phyloP scores from a whole-genome alignment of 352 stramenopile genomes.

The Thraustochytrium sp. region DNA sequence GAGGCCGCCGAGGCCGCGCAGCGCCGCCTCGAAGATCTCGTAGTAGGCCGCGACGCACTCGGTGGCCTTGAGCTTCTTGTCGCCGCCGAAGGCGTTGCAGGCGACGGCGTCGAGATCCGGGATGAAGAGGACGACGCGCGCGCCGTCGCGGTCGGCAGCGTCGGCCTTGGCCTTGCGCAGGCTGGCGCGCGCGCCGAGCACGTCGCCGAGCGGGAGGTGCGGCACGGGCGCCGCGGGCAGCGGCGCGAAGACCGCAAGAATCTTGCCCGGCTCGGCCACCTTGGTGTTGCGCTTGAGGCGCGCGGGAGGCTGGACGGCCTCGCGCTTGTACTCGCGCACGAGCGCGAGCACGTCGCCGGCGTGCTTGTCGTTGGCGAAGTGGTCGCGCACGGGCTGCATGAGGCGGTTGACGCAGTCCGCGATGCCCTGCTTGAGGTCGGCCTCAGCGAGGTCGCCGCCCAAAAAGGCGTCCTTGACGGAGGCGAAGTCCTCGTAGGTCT shows the following conservation, averaged over 20 bases:
- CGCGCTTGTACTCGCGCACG: conserved; percentile 88
- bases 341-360: conserved; percentile 88
- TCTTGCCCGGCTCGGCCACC: neutral
- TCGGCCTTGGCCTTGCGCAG: neutral
- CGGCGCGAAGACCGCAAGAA: neutral
- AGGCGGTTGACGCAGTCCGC: conserved; percentile 84
- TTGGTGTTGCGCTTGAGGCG: conserved; percentile 33
- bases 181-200: neutral
- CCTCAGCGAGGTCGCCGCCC: conserved; percentile 75
- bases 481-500: conserved; percentile 77
- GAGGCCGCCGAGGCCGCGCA: neutral
- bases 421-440: conserved; percentile 86
- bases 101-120: conserved; percentile 15
- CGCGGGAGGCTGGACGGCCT: conserved; percentile 23
- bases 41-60: conserved; percentile 53
- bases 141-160: neutral
- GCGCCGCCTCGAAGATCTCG: conserved; percentile 47
- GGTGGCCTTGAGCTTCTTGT: conserved; percentile 39
- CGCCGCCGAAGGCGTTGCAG: neutral
- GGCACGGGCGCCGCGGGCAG: neutral
- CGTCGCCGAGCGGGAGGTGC: neutral
- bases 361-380: conserved; percentile 86
- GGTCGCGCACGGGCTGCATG: conserved; percentile 89
- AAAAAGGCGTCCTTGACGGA: conserved; percentile 84
- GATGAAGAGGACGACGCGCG: neutral